Evolutionary conservation across 108 stramenopile species (phyloP), one percentile per base, ranked within the genome.

Genomic region (Bacterosira constricta): DNA sequence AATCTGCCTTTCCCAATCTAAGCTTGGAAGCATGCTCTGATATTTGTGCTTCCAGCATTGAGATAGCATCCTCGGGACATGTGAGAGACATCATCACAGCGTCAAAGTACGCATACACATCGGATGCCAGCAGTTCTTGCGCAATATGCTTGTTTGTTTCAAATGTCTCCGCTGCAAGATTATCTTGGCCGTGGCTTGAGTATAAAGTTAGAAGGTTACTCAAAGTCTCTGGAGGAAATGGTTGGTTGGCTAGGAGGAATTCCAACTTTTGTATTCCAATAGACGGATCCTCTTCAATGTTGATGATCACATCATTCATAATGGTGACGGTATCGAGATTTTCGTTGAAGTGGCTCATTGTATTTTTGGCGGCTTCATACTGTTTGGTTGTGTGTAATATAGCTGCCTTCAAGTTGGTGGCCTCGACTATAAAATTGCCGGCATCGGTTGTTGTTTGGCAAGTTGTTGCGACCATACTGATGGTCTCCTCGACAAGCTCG

Each of bases 351-450:
- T 88, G 88, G 46, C 63, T 81, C 50, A 93, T 73, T 26, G 84
- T 83, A 47, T 90, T 87, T 53, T 66, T 80, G n/a, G 94, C 90
- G 10, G 76, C 83, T 6, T 74, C 88, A 11, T 46, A 4, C 46
- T 90, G 54, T 35, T 83, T 90, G 49, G 71, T 68, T 12, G 67
- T 63, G 56, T 79, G 86, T 55, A 88, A 85, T 26, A 96, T 90
- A 35, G 93, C 91, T 7, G 93, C 87, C 73, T 91, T 93, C 21
- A 96, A 73, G 63, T 96, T 96, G 70, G 93, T 82, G 8, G 93
- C 93, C 77, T 96, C 89, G 13, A 91, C 76, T 3, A 90, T 58
- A 41, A 75, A 86, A 0, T 86, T 87, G 32, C 90, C 85, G 67
- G 0, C 85, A 50, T 5, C 71, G 69, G 27, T 41, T 38, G 12